Evolutionary conservation across 306 rosid genomes (phyloP), one percentile per base, ranked within the genome.

Genomic region (Castanea sativa): DNA sequence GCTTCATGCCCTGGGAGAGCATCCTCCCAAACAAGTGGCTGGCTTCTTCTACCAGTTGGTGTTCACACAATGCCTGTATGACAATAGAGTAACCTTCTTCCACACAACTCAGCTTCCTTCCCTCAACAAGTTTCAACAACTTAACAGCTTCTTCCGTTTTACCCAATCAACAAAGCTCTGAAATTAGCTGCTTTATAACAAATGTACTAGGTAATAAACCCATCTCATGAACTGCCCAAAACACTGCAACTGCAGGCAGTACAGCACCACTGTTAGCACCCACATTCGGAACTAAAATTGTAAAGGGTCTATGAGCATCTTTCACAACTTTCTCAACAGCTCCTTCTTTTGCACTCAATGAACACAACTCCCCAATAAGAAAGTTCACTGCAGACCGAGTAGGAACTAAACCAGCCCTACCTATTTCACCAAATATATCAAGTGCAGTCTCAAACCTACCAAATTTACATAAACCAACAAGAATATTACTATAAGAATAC

Each of bases 201-300:
- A 89, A 91, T 73, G 93, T 12, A 80, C 97, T 88, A 1, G 97
- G 94, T 65, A 89, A 78, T 32, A 90, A 83, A 49, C 90, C 90
- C 45, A 79, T 45, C 11, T 72, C 71, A 70, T 56, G 41, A 86
- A 81, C 87, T 57, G 88, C 84, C 88, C 86, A 88, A 82, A 91
- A 91, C 33, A 87, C 90, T 56, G 25, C 69, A 75, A 86, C 80
- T 12, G 92, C 93, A 49, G 89, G 92, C 75, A 78, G 89, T 49
- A 89, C 85, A 45, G 90, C 89, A 76, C 80, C 86, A 15, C 82
- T 82, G 55, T 82, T 80, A 5, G 84, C 86, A 69, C 78, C 84
- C 74, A 89, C 65, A 61, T 89, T 89, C 11, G 91, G 97, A 75
- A 91, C 90, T 71, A 88, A 78, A 58, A 88, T 84, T 19, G 86